Conservation (phyloP, 2,329 filamentous ascomycete genomes). For the Colletotrichum noveboracense region DNA sequence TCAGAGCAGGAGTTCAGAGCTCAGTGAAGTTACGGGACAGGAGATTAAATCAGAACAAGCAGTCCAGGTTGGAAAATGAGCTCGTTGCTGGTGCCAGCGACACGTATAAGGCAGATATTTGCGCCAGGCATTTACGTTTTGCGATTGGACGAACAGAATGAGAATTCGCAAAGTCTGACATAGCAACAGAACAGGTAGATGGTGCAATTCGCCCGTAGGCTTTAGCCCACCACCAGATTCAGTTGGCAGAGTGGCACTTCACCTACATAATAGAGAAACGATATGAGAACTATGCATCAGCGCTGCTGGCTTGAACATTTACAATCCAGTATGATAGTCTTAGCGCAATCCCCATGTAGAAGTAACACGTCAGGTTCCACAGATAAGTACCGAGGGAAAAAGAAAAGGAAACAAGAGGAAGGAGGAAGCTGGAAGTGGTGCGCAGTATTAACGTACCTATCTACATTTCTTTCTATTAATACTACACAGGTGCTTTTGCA, state of each 20-base stretch:
- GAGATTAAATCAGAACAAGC: not conserved
- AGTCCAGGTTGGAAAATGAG: not conserved
- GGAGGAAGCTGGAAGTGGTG: too few relatives aligned
- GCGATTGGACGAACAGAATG: not conserved
- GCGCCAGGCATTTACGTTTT: not conserved
- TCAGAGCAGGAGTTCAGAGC: not conserved
- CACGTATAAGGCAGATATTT: accelerated
- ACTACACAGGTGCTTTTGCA: accelerated
- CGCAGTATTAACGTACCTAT: too few relatives aligned
- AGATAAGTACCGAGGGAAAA: not conserved
- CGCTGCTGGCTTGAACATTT: not conserved
- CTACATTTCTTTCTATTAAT: not conserved
- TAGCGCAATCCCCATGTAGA: accelerated
- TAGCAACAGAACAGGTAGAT: not conserved
- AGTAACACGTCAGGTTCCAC: not conserved
- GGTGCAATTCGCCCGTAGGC: accelerated
- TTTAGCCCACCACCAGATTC: not conserved
- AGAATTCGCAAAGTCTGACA: accelerated
- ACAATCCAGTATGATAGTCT: not conserved
- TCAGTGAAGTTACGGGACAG: not conserved
- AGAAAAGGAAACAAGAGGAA: too few relatives aligned
- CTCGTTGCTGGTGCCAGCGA: not conserved
- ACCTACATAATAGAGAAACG: not conserved
- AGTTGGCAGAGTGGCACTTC: not conserved
- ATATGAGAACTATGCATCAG: not conserved